Percentiles rank a stretch among this genome's conserved stretches.
phyloP scores from a whole-genome alignment of 2,329 filamentous ascomycete genomes.

The Neocucurbitaria cava region DNA sequence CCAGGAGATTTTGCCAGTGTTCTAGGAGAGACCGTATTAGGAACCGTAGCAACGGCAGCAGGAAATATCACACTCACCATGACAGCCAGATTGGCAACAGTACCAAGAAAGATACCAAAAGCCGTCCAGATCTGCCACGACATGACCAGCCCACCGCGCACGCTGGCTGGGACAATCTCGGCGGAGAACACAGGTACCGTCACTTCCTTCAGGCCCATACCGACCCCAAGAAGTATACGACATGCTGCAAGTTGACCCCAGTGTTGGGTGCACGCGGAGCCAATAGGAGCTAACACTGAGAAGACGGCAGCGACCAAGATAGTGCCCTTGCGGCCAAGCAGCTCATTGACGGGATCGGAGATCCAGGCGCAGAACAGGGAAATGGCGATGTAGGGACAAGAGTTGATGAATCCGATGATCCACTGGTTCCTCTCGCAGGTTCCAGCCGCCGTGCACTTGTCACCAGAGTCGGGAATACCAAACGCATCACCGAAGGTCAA shows the following conservation, averaged over 20 bases:
- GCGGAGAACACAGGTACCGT: constrained; percentile 57
- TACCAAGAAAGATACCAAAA: constrained; percentile 56
- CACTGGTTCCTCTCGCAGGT: constrained; percentile 42
- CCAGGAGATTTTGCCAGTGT: constrained; percentile 47
- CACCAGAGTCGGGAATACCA: constrained; percentile 36
- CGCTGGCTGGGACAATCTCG: constrained; percentile 56
- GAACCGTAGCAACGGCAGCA: background rate
- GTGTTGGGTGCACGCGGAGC: constrained; percentile 43
- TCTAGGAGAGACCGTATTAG: background rate
- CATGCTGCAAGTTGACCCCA: constrained; percentile 51
- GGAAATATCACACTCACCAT: constrained; percentile 24
- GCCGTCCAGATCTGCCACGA: constrained; percentile 55
- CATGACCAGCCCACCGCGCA: constrained; percentile 58
- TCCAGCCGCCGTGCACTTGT: constrained; percentile 27
- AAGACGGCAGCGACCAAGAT: constrained; percentile 46
- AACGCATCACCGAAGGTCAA: constrained; percentile 61
- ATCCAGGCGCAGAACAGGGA: constrained; percentile 36
- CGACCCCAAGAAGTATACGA: constrained; percentile 48
- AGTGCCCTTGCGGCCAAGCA: constrained; percentile 40
- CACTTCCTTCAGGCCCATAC: constrained; percentile 55
- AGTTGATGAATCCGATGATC: constrained; percentile 44
- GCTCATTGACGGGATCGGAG: constrained; percentile 38
- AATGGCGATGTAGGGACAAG: constrained; percentile 41
- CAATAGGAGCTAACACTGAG: constrained; percentile 45
- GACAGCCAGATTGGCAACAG: constrained; percentile 50